A percentile compares a stretch with the other conserved stretches of the same genome.
phyloP scores from a whole-genome alignment of 129 eudicot genomes.

The Ambrosia artemisiifolia region DNA sequence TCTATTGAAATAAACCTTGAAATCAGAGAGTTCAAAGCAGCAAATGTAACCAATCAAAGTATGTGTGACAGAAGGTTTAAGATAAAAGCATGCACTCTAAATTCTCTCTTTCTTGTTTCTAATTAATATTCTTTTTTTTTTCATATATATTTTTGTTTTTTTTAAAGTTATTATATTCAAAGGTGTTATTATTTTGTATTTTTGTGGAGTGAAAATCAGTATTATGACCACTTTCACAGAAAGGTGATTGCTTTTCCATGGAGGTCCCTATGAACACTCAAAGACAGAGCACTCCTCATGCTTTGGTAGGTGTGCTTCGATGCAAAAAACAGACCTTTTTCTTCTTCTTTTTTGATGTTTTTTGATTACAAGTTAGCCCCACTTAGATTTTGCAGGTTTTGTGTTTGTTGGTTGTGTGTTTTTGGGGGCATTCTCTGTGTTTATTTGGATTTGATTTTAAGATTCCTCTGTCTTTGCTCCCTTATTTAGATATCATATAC shows the following conservation, averaged over 20 bases:
- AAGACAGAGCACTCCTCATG: slow-evolving; percentile 67
- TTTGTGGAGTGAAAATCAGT: slow-evolving; percentile 39
- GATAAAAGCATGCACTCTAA: slow-evolving; percentile 36
- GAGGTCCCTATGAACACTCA: slow-evolving; percentile 46
- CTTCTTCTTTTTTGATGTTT: slow-evolving; percentile 27
- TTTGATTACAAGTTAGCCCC: slow-evolving; percentile 62
- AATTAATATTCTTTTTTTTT: neutral
- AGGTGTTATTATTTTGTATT: slow-evolving; percentile 27
- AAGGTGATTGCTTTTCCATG: slow-evolving; percentile 80
- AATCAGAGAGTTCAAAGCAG: slow-evolving; percentile 53
- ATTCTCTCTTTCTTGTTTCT: slow-evolving; percentile 1
- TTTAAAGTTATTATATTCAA: neutral
- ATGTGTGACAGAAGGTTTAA: slow-evolving; percentile 15
- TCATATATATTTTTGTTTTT: neutral
- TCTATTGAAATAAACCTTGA: slow-evolving; percentile 19
- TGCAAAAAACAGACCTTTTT: slow-evolving; percentile 42
- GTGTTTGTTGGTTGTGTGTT: slow-evolving; percentile 86
- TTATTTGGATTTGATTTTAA: slow-evolving; percentile 45
- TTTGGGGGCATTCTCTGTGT: slow-evolving; percentile 55
- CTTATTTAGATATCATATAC: slow-evolving; percentile 40
- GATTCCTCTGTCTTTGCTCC: slow-evolving; percentile 40
- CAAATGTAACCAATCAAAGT: slow-evolving; percentile 45
- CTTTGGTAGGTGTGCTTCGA: slow-evolving; percentile 99
- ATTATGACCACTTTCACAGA: slow-evolving; percentile 57
- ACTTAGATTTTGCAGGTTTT: slow-evolving; percentile 73